Base-by-base conservation (phyloP, 176 grass and related monocot species). In the Phyllostachys edulis region DNA sequence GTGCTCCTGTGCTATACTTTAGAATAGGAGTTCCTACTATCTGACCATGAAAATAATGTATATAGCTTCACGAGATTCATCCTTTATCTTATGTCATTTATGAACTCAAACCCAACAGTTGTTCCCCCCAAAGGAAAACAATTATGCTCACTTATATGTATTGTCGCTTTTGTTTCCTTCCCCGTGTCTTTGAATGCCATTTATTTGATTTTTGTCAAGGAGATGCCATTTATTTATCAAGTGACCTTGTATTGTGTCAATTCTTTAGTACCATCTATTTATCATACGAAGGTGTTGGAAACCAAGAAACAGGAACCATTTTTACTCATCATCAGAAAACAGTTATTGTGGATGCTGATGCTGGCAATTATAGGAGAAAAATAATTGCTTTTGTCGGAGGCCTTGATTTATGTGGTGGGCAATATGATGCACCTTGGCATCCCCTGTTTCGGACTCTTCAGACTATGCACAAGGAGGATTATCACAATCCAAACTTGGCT, bases 311-410 rank as follows among this genome's bases (percentile, higher is more conserved):
- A 27, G 96, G 91, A 82, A 90, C 85, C 51, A 95, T 98, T 86
- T 98, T 93, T 85, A 98, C 96, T 26, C 96, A 98, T 92, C 96
- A 98, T 90, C 96, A 95, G 85, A 98, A 98, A 90, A 95, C 93
- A 80, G 87, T 98, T 84, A 81, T 98, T 54, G 89, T 98, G 62
- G 96, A 98, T 85, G 87, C 87, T 76, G 91, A 95, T 88, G 96
- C 89, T 42, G 93, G 93, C 44, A 85, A 92, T 84, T 75, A 88
- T 78, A 93, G 64, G 77, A 88, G 89, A 92, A 98, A 98, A 85
- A 92, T 98, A 82, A 78, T 98, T 87, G 93, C 96, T 77, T 98
- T 98, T 81, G 91, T 98, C 2, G 96, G 96, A 79, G 96, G 93
- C 15, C 96, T 98, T 85, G 96, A 98, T 95, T 82, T 98, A 61